Evolutionary conservation across 2,329 filamentous ascomycete species (phyloP), one percentile per base, ranked within the genome.

Genomic region (Colletotrichum sp.): DNA sequence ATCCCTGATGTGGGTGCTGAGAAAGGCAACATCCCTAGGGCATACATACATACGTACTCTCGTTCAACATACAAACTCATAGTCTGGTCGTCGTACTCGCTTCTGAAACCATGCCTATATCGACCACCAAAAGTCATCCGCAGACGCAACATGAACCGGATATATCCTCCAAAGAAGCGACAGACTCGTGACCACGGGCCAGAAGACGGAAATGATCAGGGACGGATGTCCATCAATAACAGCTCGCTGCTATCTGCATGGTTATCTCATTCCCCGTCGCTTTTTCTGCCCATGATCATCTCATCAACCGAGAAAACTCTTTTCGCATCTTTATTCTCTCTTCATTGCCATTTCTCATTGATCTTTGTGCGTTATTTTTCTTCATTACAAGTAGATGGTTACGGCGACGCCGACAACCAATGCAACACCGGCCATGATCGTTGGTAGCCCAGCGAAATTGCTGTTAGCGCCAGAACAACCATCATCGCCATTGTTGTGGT

Each of bases 401-500:
- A 65, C 49, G 18, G 18, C 57, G 3, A 36, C 57, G 7, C 44
- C 74, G 7, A 73, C 49, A 36, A 59, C 57, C 7, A 36, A 18
- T 6, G 60, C 70, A 12, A 49, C 18, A n/a, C 63, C 65, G 2
- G 65, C 60, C 66, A 70, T 34, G 5, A 62, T 26, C 30, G 60
- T 34, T 16, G 71, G 30, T 36, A 70, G 13, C 28, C 24, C 18
- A 9, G 44, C 66, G 12, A 57, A 28, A 12, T 26, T 39, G 15
- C 30, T n/a, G 5, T 26, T 66, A 15, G 74, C 74, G 18, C 32
- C 60, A 30, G 74, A 76, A 8, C 74, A 76, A 8, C 71, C 65
- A 16, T 57, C 49, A 12, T 15, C 70, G 21, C 26, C 52, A 15
- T 26, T 32, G 18, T 26, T 30, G 10, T 26, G 12, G 6, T 52